Conservation (phyloP, 2,329 filamentous ascomycete genomes). For the Botrytis galanthina region DNA sequence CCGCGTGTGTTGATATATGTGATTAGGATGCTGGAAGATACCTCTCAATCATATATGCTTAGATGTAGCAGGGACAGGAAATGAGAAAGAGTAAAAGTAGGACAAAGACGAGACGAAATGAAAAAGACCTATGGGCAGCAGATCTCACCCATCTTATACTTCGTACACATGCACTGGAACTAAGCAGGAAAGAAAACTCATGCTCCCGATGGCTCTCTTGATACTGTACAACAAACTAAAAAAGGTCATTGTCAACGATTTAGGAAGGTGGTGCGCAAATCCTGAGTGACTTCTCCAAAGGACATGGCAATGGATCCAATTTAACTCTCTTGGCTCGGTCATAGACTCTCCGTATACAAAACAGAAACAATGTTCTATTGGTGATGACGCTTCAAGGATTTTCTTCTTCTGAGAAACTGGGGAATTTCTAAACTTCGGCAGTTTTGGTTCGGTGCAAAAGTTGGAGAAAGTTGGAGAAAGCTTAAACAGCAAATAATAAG, state of each 20-base stretch:
- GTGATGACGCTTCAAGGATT: neutral
- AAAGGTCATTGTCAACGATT: neutral
- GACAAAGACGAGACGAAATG: neutral
- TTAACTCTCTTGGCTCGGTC: neutral
- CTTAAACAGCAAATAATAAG: neutral
- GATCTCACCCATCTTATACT: neutral
- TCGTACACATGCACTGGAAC: neutral
- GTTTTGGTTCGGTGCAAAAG: neutral
- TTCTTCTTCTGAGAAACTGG: neutral
- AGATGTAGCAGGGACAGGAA: neutral
- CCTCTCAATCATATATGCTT: neutral
- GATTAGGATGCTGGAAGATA: neutral
- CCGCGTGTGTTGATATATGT: neutral
- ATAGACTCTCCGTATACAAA: neutral
- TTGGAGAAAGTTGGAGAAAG: neutral
- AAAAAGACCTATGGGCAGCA: neutral
- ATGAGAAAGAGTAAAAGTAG: neutral
- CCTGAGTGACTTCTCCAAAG: neutral
- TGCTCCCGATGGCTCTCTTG: neutral
- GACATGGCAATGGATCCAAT: neutral
- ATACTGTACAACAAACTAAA: neutral
- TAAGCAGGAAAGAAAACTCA: neutral
- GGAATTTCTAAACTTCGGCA: neutral
- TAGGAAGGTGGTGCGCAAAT: constrained; percentile 8
- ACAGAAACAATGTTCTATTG: neutral